Evolutionary conservation across 305 asterid genomes (phyloP).

Genomic region (Fraxinus dipetala): DNA sequence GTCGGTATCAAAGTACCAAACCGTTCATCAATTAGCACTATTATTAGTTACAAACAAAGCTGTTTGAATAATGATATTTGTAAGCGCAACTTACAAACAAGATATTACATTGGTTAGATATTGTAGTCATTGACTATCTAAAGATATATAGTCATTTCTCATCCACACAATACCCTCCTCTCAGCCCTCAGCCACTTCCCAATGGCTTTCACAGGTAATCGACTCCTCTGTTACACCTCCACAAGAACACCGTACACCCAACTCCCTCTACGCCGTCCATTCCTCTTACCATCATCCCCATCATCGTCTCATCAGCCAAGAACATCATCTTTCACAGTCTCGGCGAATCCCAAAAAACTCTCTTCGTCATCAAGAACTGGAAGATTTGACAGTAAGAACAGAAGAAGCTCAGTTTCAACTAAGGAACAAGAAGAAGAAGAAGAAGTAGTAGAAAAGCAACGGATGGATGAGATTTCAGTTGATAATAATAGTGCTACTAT

Average conservation of each 20-base stretch:
- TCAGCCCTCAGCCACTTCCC: not conserved
- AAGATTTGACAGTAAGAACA: conserved; percentile 69
- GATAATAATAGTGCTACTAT: conserved; percentile 1
- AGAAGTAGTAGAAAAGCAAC: conserved; percentile 13
- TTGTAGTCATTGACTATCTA: no score
- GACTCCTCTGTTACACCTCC: conserved; percentile 42
- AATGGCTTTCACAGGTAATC: conserved; percentile 66
- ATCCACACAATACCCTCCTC: not conserved
- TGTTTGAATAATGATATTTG: not conserved
- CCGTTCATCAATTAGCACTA: no score
- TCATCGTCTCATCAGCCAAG: conserved; percentile 36
- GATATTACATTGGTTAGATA: not conserved
- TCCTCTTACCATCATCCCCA: conserved; percentile 28
- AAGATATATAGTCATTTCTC: not conserved
- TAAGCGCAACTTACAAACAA: not conserved
- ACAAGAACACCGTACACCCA: conserved; percentile 32
- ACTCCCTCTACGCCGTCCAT: conserved; percentile 32
- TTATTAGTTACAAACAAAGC: not conserved
- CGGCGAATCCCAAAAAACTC: conserved; percentile 64
- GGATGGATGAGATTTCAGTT: conserved; percentile 24
- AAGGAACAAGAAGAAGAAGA: conserved; percentile 35
- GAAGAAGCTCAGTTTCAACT: conserved; percentile 51
- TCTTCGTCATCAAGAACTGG: conserved; percentile 56
- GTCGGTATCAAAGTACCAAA: no score
- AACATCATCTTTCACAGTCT: conserved; percentile 36